A percentile compares a stretch with the other conserved stretches of the same genome.
These are phyloP conservation scores for Dalbergia oliveri DNA, from an alignment of 306 rosid genomes.

Conservation along the genomic window DNA sequence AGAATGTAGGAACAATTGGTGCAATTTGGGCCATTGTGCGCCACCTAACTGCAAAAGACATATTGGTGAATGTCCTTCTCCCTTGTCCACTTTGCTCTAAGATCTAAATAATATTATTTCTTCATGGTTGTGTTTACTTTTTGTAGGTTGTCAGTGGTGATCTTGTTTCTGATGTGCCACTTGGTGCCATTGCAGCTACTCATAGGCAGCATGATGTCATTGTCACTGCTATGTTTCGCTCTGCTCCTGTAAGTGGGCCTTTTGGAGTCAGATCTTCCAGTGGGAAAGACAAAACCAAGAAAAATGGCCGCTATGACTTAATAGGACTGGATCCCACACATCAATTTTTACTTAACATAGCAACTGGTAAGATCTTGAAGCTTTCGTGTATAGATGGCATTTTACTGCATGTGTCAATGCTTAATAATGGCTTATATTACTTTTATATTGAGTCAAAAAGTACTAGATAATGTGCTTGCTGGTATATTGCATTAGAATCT, in stretches of 20 bases:
- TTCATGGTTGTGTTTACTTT: constrained; percentile 46
- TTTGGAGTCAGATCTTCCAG: too few relatives aligned
- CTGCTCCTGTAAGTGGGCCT: too few relatives aligned
- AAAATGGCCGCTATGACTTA: too few relatives aligned
- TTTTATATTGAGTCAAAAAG: too few relatives aligned
- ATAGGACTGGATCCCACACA: constrained; percentile 83
- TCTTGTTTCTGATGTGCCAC: constrained; percentile 94
- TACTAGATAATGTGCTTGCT: too few relatives aligned
- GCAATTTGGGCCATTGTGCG: constrained; percentile 89
- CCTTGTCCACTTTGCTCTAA: constrained; percentile 3
- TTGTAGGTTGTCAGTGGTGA: constrained; percentile 97
- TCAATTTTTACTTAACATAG: too few relatives aligned
- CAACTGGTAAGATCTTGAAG: constrained; percentile 63
- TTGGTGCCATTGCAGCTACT: constrained; percentile 94
- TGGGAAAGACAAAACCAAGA: too few relatives aligned
- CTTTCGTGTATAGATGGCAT: constrained; percentile 20
- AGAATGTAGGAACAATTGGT: constrained; percentile 97
- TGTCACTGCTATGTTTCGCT: too few relatives aligned
- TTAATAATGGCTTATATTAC: too few relatives aligned
- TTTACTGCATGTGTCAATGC: constrained; percentile 37
- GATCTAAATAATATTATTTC: constrained; percentile 30
- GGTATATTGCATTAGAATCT: too few relatives aligned
- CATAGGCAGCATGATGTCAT: too few relatives aligned
- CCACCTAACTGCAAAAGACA: constrained; percentile 85
- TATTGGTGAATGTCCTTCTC: constrained; percentile 64